Conservation (phyloP, 345 rosid genomes). For the Salix udensis region DNA sequence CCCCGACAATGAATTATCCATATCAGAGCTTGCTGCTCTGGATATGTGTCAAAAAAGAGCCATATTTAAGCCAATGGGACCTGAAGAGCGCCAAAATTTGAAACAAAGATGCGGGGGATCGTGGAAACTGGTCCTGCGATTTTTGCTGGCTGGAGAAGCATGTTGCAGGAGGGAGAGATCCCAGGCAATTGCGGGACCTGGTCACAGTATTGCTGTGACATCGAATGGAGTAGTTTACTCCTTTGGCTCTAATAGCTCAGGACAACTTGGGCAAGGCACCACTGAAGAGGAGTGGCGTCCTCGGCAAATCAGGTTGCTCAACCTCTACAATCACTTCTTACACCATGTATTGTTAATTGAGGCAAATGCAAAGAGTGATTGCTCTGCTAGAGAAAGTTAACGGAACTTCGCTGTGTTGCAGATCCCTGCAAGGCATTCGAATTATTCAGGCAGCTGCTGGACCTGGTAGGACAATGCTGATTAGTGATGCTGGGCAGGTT, state of each 20-base stretch:
- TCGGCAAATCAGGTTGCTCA: conserved; percentile 69
- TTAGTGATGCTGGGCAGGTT: conserved; percentile 85
- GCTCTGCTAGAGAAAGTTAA: conserved; percentile 30
- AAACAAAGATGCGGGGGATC: conserved; percentile 86
- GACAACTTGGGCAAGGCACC: conserved; percentile 89
- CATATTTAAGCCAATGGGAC: conserved; percentile 72
- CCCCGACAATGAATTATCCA: conserved; percentile 74
- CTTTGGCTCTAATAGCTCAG: conserved; percentile 76
- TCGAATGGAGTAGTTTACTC: conserved; percentile 72
- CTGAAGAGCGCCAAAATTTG: conserved; percentile 56
- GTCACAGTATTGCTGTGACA: conserved; percentile 88
- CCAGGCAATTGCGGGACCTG: conserved; percentile 93
- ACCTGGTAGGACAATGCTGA: conserved; percentile 84
- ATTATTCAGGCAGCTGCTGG: conserved; percentile 91
- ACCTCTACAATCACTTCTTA: conserved; percentile 31
- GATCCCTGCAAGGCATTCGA: conserved; percentile 87
- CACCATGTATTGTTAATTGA: conserved; percentile 24
- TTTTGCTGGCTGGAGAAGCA: conserved; percentile 75
- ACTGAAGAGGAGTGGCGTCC: conserved; percentile 85
- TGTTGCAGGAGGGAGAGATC: conserved; percentile 91
- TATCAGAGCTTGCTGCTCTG: conserved; percentile 93
- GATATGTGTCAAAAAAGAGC: conserved; percentile 81
- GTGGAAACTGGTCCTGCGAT: conserved; percentile 86
- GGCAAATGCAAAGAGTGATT: conserved; percentile 27
- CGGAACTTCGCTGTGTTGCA: conserved; percentile 60